Evolutionary conservation across 2,329 filamentous ascomycete species (phyloP).

Genomic region (Lasiodiplodia citricola): DNA sequence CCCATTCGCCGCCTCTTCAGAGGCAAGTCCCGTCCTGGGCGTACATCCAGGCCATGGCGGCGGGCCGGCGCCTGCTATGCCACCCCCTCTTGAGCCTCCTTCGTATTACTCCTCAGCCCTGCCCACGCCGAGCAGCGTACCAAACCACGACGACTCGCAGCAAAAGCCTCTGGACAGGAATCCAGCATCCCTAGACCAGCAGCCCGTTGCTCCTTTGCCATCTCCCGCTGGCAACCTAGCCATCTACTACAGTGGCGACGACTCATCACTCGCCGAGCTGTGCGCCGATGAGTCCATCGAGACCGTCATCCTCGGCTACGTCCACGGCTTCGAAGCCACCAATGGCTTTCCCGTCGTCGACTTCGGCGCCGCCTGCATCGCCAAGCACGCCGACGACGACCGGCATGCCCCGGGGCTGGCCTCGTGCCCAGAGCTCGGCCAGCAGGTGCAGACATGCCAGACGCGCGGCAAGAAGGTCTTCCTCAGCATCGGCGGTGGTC

Average conservation of each 20-base stretch:
- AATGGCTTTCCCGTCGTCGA: conserved; percentile 24
- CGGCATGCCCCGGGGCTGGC: conserved; percentile 18
- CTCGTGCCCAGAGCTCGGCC: conserved; percentile 14
- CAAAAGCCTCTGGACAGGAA: conserved; percentile 5
- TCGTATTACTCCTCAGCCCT: conserved; percentile 3
- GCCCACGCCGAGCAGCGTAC: neutral
- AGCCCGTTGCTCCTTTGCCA: neutral
- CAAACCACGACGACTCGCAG: neutral
- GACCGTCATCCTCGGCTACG: conserved; percentile 22
- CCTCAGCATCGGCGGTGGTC: conserved; percentile 19
- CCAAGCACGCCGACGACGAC: neutral
- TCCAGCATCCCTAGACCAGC: neutral
- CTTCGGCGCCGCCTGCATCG: conserved; percentile 15
- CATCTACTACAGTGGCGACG: conserved; percentile 3
- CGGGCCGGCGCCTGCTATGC: neutral
- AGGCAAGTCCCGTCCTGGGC: neutral
- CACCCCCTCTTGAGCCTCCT: conserved; percentile 3
- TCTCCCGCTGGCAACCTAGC: neutral
- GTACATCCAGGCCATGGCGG: conserved; percentile 25
- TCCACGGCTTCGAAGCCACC: conserved; percentile 10
- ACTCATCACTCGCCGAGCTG: conserved; percentile 5
- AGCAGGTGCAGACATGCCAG: conserved; percentile 18
- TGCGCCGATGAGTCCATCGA: conserved; percentile 6
- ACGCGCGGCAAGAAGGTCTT: conserved; percentile 21
- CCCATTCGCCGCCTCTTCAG: conserved; percentile 5